A percentile compares a stretch with the other conserved stretches of the same genome.
These are phyloP conservation scores for Vigna trinervia DNA, from an alignment of 306 rosid species.

Conservation along the genomic window DNA sequence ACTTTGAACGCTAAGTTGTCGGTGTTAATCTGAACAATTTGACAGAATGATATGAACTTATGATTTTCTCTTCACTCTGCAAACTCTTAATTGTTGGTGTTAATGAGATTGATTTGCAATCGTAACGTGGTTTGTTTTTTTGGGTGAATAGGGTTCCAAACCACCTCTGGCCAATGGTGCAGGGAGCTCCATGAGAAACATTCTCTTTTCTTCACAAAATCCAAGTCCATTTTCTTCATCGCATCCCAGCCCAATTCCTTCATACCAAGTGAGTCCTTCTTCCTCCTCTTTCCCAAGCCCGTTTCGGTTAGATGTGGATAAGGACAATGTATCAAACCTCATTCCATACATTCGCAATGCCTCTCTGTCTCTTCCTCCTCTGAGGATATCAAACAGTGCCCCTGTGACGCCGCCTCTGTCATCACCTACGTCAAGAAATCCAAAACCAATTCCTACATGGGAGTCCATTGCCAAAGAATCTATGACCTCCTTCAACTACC, in stretches of 20 bases:
- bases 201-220: conserved; percentile 63
- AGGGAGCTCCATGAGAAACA: conserved; percentile 63
- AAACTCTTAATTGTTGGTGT: background rate
- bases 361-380: conserved; percentile 76
- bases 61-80: background rate
- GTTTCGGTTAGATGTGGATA: conserved; percentile 59
- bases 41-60: background rate
- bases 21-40: background rate
- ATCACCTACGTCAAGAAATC: conserved; percentile 74
- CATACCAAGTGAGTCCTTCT: conserved; percentile 84
- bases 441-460: conserved; percentile 79
- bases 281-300: conserved; percentile 88
- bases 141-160: conserved; percentile 65
- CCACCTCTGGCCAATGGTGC: conserved; percentile 58
- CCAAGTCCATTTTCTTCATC: conserved; percentile 76
- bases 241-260: conserved; percentile 80
- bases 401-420: conserved; percentile 86
- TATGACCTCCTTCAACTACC: conserved; percentile 73
- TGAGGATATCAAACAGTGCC: conserved; percentile 79
- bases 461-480: conserved; percentile 73
- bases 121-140: conserved; percentile 6
- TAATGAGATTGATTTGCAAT: background rate
- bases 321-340: conserved; percentile 59
- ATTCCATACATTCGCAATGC: conserved; percentile 63
- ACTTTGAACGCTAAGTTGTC: background rate